Evolutionary conservation across 352 stramenopile species (phyloP).

Genomic region (Globisporangium nunn): DNA sequence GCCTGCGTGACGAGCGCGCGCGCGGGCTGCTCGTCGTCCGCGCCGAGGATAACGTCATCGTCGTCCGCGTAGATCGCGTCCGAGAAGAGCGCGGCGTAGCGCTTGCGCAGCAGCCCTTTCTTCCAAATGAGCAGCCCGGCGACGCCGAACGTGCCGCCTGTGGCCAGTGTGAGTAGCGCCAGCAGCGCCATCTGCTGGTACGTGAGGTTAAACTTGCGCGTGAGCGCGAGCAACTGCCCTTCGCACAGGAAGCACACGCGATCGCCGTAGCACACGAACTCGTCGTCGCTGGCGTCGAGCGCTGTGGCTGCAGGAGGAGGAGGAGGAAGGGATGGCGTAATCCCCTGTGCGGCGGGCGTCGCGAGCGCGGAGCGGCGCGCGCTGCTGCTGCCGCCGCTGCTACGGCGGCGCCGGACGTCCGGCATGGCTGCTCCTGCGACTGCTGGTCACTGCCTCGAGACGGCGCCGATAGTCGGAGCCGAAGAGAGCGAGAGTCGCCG

Average conservation of each 20-base stretch:
- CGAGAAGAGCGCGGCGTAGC: constrained; percentile 62
- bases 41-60: constrained; percentile 13
- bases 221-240: constrained; percentile 58
- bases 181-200: constrained; percentile 68
- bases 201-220: constrained; percentile 69
- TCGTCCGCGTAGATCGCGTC: constrained; percentile 50
- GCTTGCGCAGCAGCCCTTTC: constrained; percentile 62
- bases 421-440: background rate
- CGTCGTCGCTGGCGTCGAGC: constrained; percentile 12
- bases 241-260: constrained; percentile 67
- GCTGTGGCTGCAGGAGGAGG: too few species aligned
- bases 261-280: constrained; percentile 75
- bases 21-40: constrained; percentile 3
- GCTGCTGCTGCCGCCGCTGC: background rate
- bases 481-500: background rate
- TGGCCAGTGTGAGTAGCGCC: constrained; percentile 38
- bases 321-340: background rate
- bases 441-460: background rate
- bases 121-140: constrained; percentile 66
- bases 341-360: background rate
- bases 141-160: constrained; percentile 51
- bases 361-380: background rate
- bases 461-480: background rate
- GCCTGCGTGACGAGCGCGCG: constrained; percentile 8
- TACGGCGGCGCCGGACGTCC: background rate